Base-by-base conservation (phyloP, 106 monocot species). In the Dendrobium chrysotoxum region DNA sequence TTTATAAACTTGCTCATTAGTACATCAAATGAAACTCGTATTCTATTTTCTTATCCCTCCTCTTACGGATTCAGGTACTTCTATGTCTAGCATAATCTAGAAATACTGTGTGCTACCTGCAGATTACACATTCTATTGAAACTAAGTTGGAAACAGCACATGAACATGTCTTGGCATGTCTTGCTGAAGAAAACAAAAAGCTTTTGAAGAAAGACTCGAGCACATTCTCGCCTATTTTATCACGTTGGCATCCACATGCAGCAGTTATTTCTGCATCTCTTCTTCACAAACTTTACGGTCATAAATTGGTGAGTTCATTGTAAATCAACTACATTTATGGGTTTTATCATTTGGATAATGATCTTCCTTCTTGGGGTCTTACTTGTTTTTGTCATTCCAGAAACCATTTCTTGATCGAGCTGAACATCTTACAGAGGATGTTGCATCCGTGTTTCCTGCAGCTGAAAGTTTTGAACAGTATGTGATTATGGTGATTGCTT, bases 401-500 rank as follows among this genome's bases (percentile, higher is more conserved):
- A 94, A 77, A 88, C 96, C 96, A 79, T 97, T 97, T 88, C 90
- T 97, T 88, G 96, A 94, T 79, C 88, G 82, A 85, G 87, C 90
- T 30, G 94, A 97, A 41, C 92, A 97, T 84, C 90, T 97, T 85
- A 97, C 92, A 40, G 96, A 97, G 81, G 96, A 97, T 85, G 92
- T 86, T 5, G 96, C 92, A 17, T 86, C 85, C 82, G 96, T 97
- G 28, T 91, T 97, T 81, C 92, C 94, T 41, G 92, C 90, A 77
- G 94, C 96, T 85, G 94, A 89, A 45, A 90, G 86, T 87, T 87
- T 97, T 83, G 96, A 97, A 68, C 88, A 86, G 75, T 92, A 94
- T 39, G 78, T 94, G 79, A 85, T 97, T 75, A 80, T 88, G 78
- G 82, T 94, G 50, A 94, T 97, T 80, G 84, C 85, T 79, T 94